These are phyloP conservation scores for Nigrospora oryzae DNA, from an alignment of 2,329 filamentous ascomycete genomes.

Conservation along the genomic window DNA sequence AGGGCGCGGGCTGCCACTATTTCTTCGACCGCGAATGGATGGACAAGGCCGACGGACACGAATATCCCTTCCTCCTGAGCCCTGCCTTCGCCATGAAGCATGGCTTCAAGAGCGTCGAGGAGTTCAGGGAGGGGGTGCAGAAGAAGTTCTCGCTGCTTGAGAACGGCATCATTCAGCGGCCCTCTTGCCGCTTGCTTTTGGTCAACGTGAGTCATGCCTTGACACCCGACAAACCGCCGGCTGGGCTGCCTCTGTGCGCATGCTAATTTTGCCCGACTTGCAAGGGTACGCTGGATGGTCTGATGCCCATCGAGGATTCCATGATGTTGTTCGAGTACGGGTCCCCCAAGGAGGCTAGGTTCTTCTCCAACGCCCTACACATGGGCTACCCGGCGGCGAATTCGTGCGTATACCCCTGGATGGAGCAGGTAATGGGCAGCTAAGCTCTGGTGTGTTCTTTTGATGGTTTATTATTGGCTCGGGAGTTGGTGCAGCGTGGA, in stretches of 20 bases:
- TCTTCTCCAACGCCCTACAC: constrained; percentile 52
- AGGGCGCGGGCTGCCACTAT: constrained; percentile 55
- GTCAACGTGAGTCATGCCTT: constrained; percentile 40
- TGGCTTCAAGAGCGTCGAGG: constrained; percentile 47
- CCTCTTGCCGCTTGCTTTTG: constrained; percentile 48
- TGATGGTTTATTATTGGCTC: not conserved
- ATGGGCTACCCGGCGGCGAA: constrained; percentile 62
- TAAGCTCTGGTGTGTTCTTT: not conserved
- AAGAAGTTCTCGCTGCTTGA: constrained; percentile 56
- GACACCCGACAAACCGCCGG: not conserved
- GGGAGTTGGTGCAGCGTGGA: not conserved
- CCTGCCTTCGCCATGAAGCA: constrained; percentile 54
- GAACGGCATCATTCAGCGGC: constrained; percentile 45
- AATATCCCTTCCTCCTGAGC: constrained; percentile 54
- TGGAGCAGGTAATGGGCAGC: constrained; percentile 42
- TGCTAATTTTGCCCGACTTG: not conserved
- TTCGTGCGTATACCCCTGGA: constrained; percentile 49
- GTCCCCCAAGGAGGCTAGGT: constrained; percentile 55
- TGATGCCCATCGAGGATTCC: constrained; percentile 62
- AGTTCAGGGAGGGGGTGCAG: constrained; percentile 45
- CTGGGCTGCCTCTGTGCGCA: not conserved
- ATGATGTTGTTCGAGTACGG: constrained; percentile 58
- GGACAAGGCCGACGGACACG: constrained; percentile 52
- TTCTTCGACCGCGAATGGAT: constrained; percentile 55
- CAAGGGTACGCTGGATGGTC: constrained; percentile 51